Evolutionary conservation across 139 green algal genomes (phyloP), one percentile per base, ranked within the genome.

Genomic region (Yamagishiella unicocca): DNA sequence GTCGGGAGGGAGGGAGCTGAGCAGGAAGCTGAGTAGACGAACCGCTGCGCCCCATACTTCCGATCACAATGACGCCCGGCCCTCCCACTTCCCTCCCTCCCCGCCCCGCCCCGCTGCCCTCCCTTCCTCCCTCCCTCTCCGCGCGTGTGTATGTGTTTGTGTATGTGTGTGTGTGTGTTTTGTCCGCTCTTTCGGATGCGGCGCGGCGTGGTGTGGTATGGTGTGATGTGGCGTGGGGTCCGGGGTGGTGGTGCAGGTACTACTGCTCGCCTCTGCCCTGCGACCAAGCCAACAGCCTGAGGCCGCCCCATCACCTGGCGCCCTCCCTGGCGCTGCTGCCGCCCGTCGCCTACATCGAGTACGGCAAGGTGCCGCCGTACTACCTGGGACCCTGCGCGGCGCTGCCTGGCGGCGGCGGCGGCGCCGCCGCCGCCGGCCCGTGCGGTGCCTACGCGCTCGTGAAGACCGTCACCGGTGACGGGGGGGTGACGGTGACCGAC

Each of bases 241-340:
- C n/a, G n/a, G n/a, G n/a, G n/a, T 61, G 19, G 19, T 27, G 14
- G 53, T 31, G 43, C 77, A 84, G 77, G 24, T 84, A 31, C 37
- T 84, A 55, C 37, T 84, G 77, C 77, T 84, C 77, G 33, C 54
- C 77, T 37, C 55, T 84, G 54, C 77, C 77, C 1, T 84, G 77
- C 35, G 22, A 37, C 2, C 8, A 37, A 19, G 53, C 77, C 24
- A 55, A 38, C 33, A 7, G 35, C 1, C 22, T 84, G 37, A 33
- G 38, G 77, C 54, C 21, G 35, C 77, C 77, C 2, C 21, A 29
- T 1, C 12, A 3, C 7, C 5, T 33, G 31, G 24, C 54, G 25
- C 77, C 77, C 0, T 4, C 14, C 3, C 27, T 84, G 17, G 53
- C 37, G 22, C 37, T 84, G 37, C 54, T 84, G 33, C 31, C 77